Evolutionary conservation across 805 yeast genomes (phyloP).

Genomic region (Metschnikowia shivogae): DNA sequence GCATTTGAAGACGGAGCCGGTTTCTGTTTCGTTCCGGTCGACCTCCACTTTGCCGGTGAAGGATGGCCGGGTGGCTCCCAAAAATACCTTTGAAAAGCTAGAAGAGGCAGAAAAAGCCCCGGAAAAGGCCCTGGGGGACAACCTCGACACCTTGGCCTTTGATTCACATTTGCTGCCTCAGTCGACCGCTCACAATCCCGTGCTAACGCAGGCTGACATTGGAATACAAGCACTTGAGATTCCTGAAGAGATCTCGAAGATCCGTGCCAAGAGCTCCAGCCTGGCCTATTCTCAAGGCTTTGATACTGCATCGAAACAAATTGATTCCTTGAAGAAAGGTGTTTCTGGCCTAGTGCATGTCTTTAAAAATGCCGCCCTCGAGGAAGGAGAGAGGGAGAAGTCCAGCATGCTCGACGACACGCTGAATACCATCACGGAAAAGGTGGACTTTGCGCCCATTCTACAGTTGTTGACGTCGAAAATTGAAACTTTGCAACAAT

Average conservation of each 20-base stretch:
- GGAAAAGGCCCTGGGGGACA: no score
- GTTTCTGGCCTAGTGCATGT: slow-evolving; percentile 7
- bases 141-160: no score
- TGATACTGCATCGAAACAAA: slow-evolving; percentile 29
- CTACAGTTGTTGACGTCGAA: slow-evolving; percentile 26
- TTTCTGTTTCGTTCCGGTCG: slow-evolving; percentile 5
- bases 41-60: background rate
- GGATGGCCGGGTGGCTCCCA: no score
- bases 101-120: no score
- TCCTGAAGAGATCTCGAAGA: background rate
- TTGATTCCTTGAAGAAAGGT: slow-evolving; percentile 20
- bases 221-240: slow-evolving; percentile 3
- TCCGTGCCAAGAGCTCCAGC: slow-evolving; percentile 3
- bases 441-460: slow-evolving; percentile 34
- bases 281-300: slow-evolving; percentile 35
- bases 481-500: slow-evolving; percentile 25
- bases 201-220: background rate
- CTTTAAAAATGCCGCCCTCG: background rate
- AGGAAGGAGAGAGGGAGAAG: background rate
- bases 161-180: no score
- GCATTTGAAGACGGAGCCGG: slow-evolving; percentile 10
- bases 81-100: no score
- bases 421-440: slow-evolving; percentile 30
- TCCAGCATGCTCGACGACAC: slow-evolving; percentile 26
- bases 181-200: no score